These are phyloP conservation scores for Gaeumannomyces tritici DNA, from an alignment of 2,329 filamentous ascomycete genomes.

Conservation along the genomic window DNA sequence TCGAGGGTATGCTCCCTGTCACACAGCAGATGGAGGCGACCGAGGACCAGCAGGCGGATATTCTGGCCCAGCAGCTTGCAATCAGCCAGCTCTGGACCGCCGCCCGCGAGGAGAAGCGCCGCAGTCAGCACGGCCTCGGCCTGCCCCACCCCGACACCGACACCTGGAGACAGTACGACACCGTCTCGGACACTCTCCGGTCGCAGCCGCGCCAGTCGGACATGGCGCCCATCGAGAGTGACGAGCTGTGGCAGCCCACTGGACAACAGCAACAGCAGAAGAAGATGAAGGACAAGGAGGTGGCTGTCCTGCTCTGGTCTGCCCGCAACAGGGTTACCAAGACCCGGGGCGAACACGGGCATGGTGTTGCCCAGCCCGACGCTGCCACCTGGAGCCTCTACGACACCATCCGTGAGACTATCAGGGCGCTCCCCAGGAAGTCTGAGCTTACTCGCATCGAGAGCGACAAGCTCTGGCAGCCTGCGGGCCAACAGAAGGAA, in stretches of 20 bases:
- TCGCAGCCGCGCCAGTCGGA: slow-evolving; percentile 9
- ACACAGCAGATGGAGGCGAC: background rate
- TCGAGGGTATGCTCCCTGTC: slow-evolving; percentile 13
- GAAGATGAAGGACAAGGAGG: background rate
- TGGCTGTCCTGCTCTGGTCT: background rate
- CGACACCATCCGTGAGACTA: slow-evolving; percentile 4
- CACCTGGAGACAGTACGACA: slow-evolving; percentile 9
- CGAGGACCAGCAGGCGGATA: background rate
- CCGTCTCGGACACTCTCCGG: slow-evolving; percentile 5
- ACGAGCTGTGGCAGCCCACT: background rate
- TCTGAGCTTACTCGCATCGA: slow-evolving; percentile 7
- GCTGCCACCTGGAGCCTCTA: slow-evolving; percentile 9
- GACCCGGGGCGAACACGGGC: slow-evolving; percentile 5
- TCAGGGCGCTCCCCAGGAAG: slow-evolving; percentile 7
- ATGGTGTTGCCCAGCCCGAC: slow-evolving; percentile 9
- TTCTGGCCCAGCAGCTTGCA: slow-evolving; percentile 8
- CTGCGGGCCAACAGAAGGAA: background rate
- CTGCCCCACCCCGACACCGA: slow-evolving; percentile 7
- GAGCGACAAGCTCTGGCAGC: slow-evolving; percentile 3
- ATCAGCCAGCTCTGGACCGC: slow-evolving; percentile 8
- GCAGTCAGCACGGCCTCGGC: slow-evolving; percentile 8
- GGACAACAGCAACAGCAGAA: background rate
- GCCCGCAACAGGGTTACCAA: background rate
- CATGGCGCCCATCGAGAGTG: slow-evolving; percentile 7
- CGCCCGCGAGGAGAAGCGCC: slow-evolving; percentile 4